Percentiles rank a stretch among this genome's conserved stretches.
phyloP scores from a whole-genome alignment of 2,329 filamentous ascomycete species.

The Camillea tinctor region DNA sequence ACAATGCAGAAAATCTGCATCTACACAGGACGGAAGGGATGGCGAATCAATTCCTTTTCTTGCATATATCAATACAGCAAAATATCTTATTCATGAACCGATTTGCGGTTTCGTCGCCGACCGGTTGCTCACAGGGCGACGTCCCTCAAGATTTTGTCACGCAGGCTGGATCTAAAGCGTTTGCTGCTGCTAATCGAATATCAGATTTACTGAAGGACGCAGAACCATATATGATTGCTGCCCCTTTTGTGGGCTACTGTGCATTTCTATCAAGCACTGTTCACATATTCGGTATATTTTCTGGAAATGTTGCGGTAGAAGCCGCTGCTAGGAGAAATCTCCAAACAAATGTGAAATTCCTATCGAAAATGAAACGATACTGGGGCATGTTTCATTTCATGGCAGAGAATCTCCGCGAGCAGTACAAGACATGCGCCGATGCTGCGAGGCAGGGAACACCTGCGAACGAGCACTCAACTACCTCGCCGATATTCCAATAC shows the following conservation, averaged over 20 bases:
- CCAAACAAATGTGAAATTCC: slow-evolving; percentile 82
- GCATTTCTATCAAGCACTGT: slow-evolving; percentile 91
- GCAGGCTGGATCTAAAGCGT: slow-evolving; percentile 71
- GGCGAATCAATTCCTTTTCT: slow-evolving; percentile 87
- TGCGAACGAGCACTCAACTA: slow-evolving; percentile 44
- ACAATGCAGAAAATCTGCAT: slow-evolving; percentile 78
- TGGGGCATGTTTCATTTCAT: slow-evolving; percentile 99
- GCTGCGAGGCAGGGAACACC: slow-evolving; percentile 68
- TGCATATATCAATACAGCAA: slow-evolving; percentile 88
- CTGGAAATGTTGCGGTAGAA: slow-evolving; percentile 74
- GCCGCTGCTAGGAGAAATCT: slow-evolving; percentile 79
- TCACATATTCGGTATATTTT: slow-evolving; percentile 91
- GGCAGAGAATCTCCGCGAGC: slow-evolving; percentile 85
- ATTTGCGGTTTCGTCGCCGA: slow-evolving; percentile 74
- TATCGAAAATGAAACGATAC: slow-evolving; percentile 93
- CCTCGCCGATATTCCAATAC: slow-evolving; percentile 81
- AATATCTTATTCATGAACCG: slow-evolving; percentile 87
- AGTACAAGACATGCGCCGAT: slow-evolving; percentile 83
- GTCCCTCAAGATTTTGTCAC: slow-evolving; percentile 77
- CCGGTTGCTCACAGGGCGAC: slow-evolving; percentile 62
- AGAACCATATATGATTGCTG: slow-evolving; percentile 76
- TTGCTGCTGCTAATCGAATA: slow-evolving; percentile 82
- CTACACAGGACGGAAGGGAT: slow-evolving; percentile 81
- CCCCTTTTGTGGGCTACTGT: slow-evolving; percentile 92
- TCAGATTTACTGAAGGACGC: slow-evolving; percentile 80